Evolutionary conservation across 495 filamentous ascomycete genomes (phyloP).

Genomic region (Amphirosellinia nigrospora): DNA sequence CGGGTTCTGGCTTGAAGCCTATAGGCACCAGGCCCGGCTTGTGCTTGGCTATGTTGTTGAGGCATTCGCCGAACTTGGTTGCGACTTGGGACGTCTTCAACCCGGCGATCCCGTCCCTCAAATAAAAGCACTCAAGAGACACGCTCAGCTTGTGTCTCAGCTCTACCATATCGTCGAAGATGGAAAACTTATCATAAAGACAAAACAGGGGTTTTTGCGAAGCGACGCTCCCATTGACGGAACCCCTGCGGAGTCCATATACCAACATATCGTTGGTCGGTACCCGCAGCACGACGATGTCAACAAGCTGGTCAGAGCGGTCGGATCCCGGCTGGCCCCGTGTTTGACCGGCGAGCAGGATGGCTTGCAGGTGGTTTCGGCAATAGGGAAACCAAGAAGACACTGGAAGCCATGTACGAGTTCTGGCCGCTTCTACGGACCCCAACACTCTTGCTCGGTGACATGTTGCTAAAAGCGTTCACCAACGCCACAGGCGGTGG

Average conservation of each 20-base stretch:
- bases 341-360: conserved; percentile 45
- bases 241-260: conserved; percentile 10
- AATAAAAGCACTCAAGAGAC: conserved; percentile 31
- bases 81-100: conserved; percentile 32
- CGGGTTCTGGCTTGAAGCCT: conserved; percentile 42
- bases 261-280: not conserved
- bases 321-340: conserved; percentile 40
- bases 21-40: conserved; percentile 44
- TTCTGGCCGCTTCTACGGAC: conserved; percentile 40
- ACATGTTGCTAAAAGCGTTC: conserved; percentile 30
- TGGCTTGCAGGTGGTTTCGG: conserved; percentile 44
- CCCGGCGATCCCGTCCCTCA: conserved; percentile 35
- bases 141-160: conserved; percentile 39
- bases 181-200: not conserved
- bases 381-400: conserved; percentile 32
- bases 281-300: conserved; percentile 39
- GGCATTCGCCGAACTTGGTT: conserved; percentile 47
- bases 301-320: conserved; percentile 37
- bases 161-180: conserved; percentile 43
- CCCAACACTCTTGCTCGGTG: conserved; percentile 34
- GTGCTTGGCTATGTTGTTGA: conserved; percentile 49
- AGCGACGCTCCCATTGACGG: not conserved
- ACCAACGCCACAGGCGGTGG: conserved; percentile 17
- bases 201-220: not conserved
- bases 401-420: conserved; percentile 40